These are phyloP conservation scores for Camelina sativa DNA, from an alignment of 345 rosid genomes.

Conservation along the genomic window DNA sequence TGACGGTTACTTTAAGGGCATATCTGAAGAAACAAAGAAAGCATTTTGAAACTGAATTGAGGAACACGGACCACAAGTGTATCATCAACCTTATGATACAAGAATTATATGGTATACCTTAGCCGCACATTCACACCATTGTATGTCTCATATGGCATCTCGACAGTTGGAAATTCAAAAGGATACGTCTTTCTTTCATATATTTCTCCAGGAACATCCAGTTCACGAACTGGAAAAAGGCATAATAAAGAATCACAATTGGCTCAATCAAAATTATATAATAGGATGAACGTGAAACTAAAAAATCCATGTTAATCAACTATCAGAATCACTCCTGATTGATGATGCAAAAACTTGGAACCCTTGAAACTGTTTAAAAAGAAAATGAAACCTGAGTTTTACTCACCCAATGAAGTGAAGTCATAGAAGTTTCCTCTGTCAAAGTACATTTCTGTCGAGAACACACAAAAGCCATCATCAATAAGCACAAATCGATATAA, in stretches of 20 bases:
- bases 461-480: constrained; percentile 35
- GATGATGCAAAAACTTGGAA: neutral
- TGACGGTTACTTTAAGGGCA: constrained; percentile 86
- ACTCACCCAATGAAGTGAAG: constrained; percentile 96
- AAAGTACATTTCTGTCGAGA: constrained; percentile 83
- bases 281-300: neutral
- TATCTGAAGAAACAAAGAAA: constrained; percentile 56
- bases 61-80: constrained; percentile 17
- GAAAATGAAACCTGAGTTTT: constrained; percentile 4
- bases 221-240: constrained; percentile 76
- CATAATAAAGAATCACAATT: neutral
- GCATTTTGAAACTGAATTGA: neutral
- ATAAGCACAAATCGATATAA: constrained; percentile 15
- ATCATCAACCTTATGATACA: neutral
- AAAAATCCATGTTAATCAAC: neutral
- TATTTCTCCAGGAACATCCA: constrained; percentile 96
- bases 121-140: constrained; percentile 94
- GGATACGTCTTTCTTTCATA: constrained; percentile 88
- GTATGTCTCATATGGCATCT: constrained; percentile 98
- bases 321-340: neutral
- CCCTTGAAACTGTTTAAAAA: neutral
- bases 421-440: constrained; percentile 97
- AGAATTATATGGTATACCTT: constrained; percentile 57
- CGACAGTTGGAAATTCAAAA: constrained; percentile 94
- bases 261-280: neutral